Evolutionary conservation across 495 filamentous ascomycete species (phyloP), one percentile per base, ranked within the genome.

Genomic region (Penicillium tannophilum): DNA sequence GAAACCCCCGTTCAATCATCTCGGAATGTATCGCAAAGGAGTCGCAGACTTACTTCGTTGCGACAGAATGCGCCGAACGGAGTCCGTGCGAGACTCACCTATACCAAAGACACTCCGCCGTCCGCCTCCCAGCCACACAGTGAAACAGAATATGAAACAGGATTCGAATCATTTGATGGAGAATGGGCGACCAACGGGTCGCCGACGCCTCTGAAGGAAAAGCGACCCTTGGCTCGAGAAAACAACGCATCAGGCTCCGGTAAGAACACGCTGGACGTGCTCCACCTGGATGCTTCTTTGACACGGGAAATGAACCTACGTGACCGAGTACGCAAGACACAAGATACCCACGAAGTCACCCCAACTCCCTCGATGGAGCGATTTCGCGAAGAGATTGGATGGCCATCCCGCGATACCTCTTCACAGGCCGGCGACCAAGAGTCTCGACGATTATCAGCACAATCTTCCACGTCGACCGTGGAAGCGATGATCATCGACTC

Each of bases 401-500:
- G 79, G 76, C 76, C 79, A 19, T 67, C 72, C 6, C 51, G 60
- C 30, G 71, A 74, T 35, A 55, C 66, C 52, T 52, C 57, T 8
- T 49, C 59, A 12, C 52, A 62, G 11, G 31, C 59, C 6, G 55
- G 68, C 24, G 61, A 76, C 20, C 75, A 82, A 43, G 68, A 79
- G 6, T 77, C 63, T 20, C 70, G 66, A 36, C 65, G 80, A 12
- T 80, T 84, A 33, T 93, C 90, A 19, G 78, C 75, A 16, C 78
- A 86, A 58, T 91, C 90, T 11, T 82, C 79, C 7, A 79, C 82
- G 9, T 91, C 89, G 4, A 91, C 89, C 0, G 81, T 92, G 16
- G 88, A 89, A 71, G 89, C 85, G 11, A 82, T 90, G 70, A 80
- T 91, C 26, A 82, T 91, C 36, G 86, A 89, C 49, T 75, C 78